Conservation (phyloP, 2,329 filamentous ascomycete species). For the Cryphonectria nitschkei region DNA sequence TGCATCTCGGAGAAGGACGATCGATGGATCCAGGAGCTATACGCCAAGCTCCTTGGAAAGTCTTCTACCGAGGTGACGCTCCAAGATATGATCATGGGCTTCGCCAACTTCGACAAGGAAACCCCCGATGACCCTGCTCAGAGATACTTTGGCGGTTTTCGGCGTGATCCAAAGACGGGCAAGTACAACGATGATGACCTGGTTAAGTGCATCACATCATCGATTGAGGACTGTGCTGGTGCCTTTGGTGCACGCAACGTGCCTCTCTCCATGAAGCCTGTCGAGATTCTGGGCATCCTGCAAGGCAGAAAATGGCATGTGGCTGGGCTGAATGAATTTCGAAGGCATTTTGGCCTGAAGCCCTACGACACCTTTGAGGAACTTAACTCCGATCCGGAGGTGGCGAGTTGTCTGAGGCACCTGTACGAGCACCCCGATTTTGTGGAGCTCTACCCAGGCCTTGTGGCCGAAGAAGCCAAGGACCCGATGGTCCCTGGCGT, state of each 20-base stretch:
- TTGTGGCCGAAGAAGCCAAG: constrained; percentile 78
- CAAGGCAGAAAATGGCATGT: constrained; percentile 78
- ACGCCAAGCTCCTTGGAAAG: constrained; percentile 64
- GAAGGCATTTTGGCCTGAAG: constrained; percentile 78
- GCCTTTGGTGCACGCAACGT: constrained; percentile 75
- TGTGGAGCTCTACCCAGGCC: constrained; percentile 79
- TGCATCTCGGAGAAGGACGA: constrained; percentile 77
- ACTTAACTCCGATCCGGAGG: constrained; percentile 76
- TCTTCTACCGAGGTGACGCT: constrained; percentile 59
- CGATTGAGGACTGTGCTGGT: constrained; percentile 79
- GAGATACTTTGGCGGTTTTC: constrained; percentile 68
- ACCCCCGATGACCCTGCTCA: constrained; percentile 69
- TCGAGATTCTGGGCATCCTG: constrained; percentile 81
- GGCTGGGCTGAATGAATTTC: constrained; percentile 81
- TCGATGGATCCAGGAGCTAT: constrained; percentile 76
- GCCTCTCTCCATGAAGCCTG: constrained; percentile 71
- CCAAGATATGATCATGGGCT: constrained; percentile 63
- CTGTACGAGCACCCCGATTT: constrained; percentile 80
- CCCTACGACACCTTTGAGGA: constrained; percentile 79
- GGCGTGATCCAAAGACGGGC: constrained; percentile 64
- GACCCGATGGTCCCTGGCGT: constrained; percentile 73
- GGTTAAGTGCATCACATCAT: constrained; percentile 67
- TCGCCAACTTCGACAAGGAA: constrained; percentile 64
- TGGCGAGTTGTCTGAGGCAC: constrained; percentile 66
- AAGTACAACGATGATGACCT: constrained; percentile 77